These are phyloP conservation scores for Carallia brachiata DNA, from an alignment of 345 rosid genomes.

Conservation along the genomic window DNA sequence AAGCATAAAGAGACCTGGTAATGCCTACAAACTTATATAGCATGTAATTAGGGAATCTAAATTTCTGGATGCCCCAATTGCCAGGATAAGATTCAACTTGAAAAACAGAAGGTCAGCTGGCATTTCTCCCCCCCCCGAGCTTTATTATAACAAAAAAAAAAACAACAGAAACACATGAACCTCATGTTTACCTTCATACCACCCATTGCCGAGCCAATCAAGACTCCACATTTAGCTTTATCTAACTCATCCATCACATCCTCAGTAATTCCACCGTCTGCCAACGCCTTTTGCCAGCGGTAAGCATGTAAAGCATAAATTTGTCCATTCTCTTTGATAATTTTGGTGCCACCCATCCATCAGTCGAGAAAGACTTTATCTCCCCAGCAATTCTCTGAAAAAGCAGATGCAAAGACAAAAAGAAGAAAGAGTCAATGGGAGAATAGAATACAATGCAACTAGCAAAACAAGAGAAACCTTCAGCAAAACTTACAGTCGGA, in stretches of 20 bases:
- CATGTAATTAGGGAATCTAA: not conserved
- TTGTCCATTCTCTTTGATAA: constrained; percentile 80
- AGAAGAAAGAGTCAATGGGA: constrained; percentile 13
- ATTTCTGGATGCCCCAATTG: constrained; percentile 1
- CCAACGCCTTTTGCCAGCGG: constrained; percentile 96
- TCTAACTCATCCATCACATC: constrained; percentile 76
- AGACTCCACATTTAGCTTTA: constrained; percentile 80
- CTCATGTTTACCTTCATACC: constrained; percentile 65
- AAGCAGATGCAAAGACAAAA: not conserved
- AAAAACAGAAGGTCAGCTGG: too few species aligned
- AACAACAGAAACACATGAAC: not conserved
- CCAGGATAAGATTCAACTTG: not conserved
- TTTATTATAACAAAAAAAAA: not conserved
- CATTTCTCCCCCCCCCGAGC: too few species aligned
- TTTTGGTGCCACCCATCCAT: constrained; percentile 79
- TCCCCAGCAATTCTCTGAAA: constrained; percentile 80
- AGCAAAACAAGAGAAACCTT: constrained; percentile 13
- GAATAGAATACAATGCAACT: constrained; percentile 7
- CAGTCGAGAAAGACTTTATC: constrained; percentile 69
- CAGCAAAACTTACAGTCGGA: constrained; percentile 55
- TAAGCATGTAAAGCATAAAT: constrained; percentile 80
- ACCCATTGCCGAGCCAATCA: constrained; percentile 91
- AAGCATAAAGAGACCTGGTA: not conserved
- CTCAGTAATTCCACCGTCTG: constrained; percentile 75
- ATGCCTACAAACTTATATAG: not conserved